A percentile compares a stretch with the other conserved stretches of the same genome.
These are phyloP conservation scores for Mycena filopes DNA, from an alignment of 768 basidiomycete genomes.

Conservation along the genomic window DNA sequence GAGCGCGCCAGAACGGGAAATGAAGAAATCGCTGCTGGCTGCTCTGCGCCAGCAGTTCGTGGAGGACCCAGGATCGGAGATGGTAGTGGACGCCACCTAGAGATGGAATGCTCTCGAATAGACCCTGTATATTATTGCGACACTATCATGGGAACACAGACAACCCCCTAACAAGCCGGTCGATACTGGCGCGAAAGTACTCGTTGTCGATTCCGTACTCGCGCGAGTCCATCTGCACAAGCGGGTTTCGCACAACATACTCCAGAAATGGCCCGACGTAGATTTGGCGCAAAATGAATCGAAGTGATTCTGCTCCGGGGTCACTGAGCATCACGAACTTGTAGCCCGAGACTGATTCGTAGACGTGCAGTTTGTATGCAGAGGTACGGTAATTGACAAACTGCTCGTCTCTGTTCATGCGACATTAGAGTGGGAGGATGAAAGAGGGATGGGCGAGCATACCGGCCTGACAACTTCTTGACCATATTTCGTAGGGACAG, in stretches of 20 bases:
- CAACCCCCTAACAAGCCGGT: slow-evolving; percentile 75
- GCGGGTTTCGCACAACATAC: slow-evolving; percentile 92
- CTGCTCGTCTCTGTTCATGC: slow-evolving; percentile 77
- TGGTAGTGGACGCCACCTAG: slow-evolving; percentile 20
- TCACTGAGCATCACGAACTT: slow-evolving; percentile 96
- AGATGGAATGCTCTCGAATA: slow-evolving; percentile 32
- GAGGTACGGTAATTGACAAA: slow-evolving; percentile 93
- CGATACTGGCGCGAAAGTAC: slow-evolving; percentile 84
- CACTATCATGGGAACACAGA: slow-evolving; percentile 51
- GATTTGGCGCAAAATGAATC: slow-evolving; percentile 85
- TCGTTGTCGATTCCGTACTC: slow-evolving; percentile 93
- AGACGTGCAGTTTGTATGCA: slow-evolving; percentile 92
- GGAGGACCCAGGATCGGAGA: slow-evolving; percentile 13
- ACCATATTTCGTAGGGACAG: slow-evolving; percentile 94
- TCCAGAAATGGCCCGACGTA: slow-evolving; percentile 95
- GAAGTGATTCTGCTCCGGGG: slow-evolving; percentile 83
- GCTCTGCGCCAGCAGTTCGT: slow-evolving; percentile 82
- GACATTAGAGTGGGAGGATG: not conserved
- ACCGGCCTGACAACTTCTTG: slow-evolving; percentile 93
- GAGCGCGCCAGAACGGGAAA: slow-evolving; percentile 77
- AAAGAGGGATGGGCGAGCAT: slow-evolving; percentile 25
- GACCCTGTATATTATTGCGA: slow-evolving; percentile 31
- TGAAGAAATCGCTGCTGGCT: slow-evolving; percentile 89
- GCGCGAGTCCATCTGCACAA: slow-evolving; percentile 84
- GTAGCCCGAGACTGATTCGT: slow-evolving; percentile 91